A percentile compares a stretch with the other conserved stretches of the same genome.
Conservation (phyloP, 306 rosid species). For the Corylus americana region DNA sequence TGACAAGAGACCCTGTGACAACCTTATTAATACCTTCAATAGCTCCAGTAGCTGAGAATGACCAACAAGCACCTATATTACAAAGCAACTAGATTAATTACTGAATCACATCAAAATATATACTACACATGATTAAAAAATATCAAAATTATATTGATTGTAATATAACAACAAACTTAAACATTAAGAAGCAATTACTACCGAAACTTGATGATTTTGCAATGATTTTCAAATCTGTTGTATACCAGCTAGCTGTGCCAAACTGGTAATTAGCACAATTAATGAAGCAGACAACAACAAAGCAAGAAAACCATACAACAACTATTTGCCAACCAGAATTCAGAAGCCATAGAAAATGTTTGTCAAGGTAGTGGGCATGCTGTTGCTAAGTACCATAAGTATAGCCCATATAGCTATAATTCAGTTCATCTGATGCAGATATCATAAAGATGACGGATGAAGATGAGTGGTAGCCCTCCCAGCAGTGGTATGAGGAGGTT, state of each 20-base stretch:
- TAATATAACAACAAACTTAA: neutral
- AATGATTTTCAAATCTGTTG: neutral
- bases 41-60: conserved; percentile 92
- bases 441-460: neutral
- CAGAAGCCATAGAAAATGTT: neutral
- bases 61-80: conserved; percentile 86
- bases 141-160: neutral
- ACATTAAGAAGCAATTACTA: neutral
- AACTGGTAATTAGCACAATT: neutral
- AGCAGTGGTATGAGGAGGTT: neutral
- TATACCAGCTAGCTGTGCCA: neutral
- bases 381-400: neutral
- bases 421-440: neutral
- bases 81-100: conserved; percentile 14
- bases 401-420: neutral
- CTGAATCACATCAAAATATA: conserved; percentile 7
- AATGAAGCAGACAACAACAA: neutral
- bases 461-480: neutral
- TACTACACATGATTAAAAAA: neutral
- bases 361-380: neutral
- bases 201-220: neutral
- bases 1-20: conserved; percentile 76
- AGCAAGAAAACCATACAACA: neutral
- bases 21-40: conserved; percentile 91
- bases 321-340: neutral